phyloP scores from a whole-genome alignment of 2,329 filamentous ascomycete genomes.

The Cladosporium sp. region DNA sequence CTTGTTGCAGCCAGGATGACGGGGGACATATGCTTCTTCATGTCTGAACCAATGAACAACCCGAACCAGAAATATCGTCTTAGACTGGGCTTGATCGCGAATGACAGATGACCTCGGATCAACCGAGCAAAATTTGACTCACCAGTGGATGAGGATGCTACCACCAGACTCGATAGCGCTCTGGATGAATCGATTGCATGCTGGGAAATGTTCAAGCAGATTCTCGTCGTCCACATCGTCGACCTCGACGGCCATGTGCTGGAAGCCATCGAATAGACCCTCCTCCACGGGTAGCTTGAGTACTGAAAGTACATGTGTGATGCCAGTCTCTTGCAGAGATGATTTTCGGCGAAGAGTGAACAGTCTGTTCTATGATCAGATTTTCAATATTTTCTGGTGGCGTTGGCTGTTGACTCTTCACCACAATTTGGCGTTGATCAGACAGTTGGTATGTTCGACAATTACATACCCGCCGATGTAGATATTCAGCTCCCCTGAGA shows the following conservation, averaged over 20 bases:
- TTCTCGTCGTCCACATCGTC: constrained; percentile 91
- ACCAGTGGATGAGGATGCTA: constrained; percentile 62
- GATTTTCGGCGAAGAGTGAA: constrained; percentile 72
- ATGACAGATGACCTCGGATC: background rate
- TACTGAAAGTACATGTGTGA: constrained; percentile 89
- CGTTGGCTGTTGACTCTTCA: background rate
- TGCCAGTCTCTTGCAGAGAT: constrained; percentile 65
- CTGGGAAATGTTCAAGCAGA: constrained; percentile 73
- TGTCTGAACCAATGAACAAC: too few species aligned
- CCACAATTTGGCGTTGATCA: constrained; percentile 16
- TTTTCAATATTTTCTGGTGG: constrained; percentile 14
- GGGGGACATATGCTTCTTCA: too few species aligned
- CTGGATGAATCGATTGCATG: constrained; percentile 68
- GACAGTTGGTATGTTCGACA: too few species aligned
- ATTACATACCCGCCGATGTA: constrained; percentile 71
- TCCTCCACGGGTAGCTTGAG: constrained; percentile 58
- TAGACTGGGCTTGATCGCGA: background rate
- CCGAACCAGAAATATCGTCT: too few species aligned
- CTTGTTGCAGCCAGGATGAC: too few species aligned
- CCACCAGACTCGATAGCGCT: constrained; percentile 61
- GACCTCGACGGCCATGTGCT: constrained; percentile 75
- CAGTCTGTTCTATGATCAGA: constrained; percentile 53
- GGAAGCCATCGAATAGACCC: constrained; percentile 55
- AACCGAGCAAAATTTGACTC: background rate
- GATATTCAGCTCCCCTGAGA: constrained; percentile 66